Evolutionary conservation across 2,329 filamentous ascomycete genomes (phyloP), one percentile per base, ranked within the genome.

Genomic region (Alternaria novae-zelandiae): DNA sequence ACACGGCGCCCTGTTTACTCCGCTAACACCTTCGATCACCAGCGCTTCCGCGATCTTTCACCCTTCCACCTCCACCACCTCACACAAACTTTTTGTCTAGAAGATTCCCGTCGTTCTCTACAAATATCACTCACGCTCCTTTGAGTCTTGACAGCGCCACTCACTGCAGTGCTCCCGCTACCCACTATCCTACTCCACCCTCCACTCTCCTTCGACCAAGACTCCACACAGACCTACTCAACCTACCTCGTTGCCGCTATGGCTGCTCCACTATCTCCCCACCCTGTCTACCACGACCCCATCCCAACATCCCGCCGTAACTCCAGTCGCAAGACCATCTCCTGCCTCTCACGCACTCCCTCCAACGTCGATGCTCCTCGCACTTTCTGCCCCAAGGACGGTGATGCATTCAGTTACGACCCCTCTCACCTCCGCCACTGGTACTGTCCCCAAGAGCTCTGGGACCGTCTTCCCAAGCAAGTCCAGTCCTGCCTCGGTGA

Each of bases 351-450:
- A 10, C 61, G 67, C 23, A 66, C 70, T 15, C 57, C 63, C 51
- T 72, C 75, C 25, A 60, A 66, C 43, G 47, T 76, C 25, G 74
- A 76, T 45, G 71, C 70, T 45, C 72, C 72, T 25, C 74, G 78
- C 61, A 74, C 73, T 20, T 60, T 67, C n/a, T 75, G 73, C 56
- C 75, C 77, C 57, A 73, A 70, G 49, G 78, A 81, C 57, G 72
- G 72, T 20, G 78, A 80, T 59, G 74, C 77, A 13, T 81, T 82
- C 68, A 77, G 72, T 65, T 81, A 76, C 67, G 65, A 77, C 30
- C 74, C 78, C 3, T 63, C 68, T 17, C 78, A 83, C 66, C 72
- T 84, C 25, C 57, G 63, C 7, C 63, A 71, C 10, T 84, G 81
- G 80, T 71, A 74, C 50, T 72, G 82, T 53, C 76, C 82, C 0